A percentile compares a stretch with the other conserved stretches of the same genome.
These are phyloP conservation scores for Rhizopogon rudus DNA, from an alignment of 768 basidiomycete genomes.

Conservation along the genomic window DNA sequence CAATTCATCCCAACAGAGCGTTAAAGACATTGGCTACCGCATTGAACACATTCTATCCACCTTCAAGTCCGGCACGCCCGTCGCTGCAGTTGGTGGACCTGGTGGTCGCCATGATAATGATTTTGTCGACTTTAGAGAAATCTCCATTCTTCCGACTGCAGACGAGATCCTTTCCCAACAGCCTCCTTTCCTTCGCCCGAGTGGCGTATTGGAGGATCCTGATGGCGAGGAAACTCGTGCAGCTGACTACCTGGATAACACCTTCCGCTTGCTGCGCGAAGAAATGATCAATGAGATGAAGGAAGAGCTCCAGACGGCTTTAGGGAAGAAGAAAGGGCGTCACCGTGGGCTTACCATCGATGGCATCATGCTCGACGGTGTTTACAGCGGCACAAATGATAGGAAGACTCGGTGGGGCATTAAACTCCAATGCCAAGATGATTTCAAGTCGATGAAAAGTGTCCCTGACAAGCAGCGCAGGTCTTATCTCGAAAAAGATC, in stretches of 20 bases:
- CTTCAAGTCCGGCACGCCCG: constrained; percentile 12
- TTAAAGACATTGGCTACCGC: constrained; percentile 29
- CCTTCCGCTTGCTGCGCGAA: constrained; percentile 60
- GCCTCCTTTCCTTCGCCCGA: constrained; percentile 44
- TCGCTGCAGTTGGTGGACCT: constrained; percentile 28
- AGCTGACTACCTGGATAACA: constrained; percentile 56
- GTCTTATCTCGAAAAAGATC: constrained; percentile 32
- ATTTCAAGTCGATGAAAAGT: constrained; percentile 33
- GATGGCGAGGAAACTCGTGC: constrained; percentile 30
- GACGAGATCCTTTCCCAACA: constrained; percentile 47
- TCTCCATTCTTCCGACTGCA: constrained; percentile 60
- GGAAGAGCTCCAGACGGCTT: constrained; percentile 46
- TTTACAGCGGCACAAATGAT: constrained; percentile 27
- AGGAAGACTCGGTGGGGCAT: constrained; percentile 36
- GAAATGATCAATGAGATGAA: constrained; percentile 56
- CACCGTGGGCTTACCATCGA: constrained; percentile 35
- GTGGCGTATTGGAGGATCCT: constrained; percentile 39
- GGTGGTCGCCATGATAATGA: constrained; percentile 74
- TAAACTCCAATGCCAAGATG: constrained; percentile 29
- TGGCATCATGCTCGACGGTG: constrained; percentile 29
- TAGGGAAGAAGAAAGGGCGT: constrained; percentile 34
- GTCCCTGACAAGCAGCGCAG: constrained; percentile 31
- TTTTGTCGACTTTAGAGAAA: constrained; percentile 51
- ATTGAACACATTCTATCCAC: constrained; percentile 36
- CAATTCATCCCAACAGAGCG: constrained; percentile 17